Base-by-base conservation (phyloP, 345 rosid species). In the Eucalyptus virginea region DNA sequence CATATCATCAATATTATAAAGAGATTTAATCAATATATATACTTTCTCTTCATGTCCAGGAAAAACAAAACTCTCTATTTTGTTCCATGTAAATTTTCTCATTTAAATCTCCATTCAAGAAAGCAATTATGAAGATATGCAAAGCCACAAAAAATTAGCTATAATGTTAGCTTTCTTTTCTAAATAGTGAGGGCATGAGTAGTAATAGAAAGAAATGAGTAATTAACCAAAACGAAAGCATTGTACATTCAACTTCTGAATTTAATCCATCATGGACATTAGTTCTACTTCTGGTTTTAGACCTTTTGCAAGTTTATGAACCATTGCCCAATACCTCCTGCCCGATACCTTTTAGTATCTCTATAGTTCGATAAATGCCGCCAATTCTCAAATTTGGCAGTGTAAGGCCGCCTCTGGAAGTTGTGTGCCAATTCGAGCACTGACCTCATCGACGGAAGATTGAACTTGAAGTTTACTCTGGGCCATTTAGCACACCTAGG, bases 401-500 rank as follows among this genome's bases (percentile, higher is more conserved):
- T 72, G 32, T 92, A 92, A n/a, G 92, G 92, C 23, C 92, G 89
- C 93, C 93, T 90, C 21, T 32, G 42, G n/a, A 90, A 93, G 86
- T 44, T 90, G 40, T 87, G 89, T 1, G 87, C 90, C 1, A 91
- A 88, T 54, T 93, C 93, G 88, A 93, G 72, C 88, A 89, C 90
- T 32, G 47, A 67, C 83, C 88, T 91, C 72, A 92, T 89, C 72
- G 89, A 88, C 67, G 56, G 90, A 50, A 92, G 89, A 23, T 88
- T 72, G 9, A 37, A 49, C 37, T 67, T 88, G 49, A 58, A 49
- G 18, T 37, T 89, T 54, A 30, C 51, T 50, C 44, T 69, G 24
- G 92, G 89, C 97, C 95, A 93, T 65, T 90, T 88, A 4, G 95
- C 94, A 51, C 88, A 88, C 86, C 95, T 89, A 11, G 94, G 91